Evolutionary conservation across 495 filamentous ascomycete genomes (phyloP).

Genomic region (Cercophora samala): DNA sequence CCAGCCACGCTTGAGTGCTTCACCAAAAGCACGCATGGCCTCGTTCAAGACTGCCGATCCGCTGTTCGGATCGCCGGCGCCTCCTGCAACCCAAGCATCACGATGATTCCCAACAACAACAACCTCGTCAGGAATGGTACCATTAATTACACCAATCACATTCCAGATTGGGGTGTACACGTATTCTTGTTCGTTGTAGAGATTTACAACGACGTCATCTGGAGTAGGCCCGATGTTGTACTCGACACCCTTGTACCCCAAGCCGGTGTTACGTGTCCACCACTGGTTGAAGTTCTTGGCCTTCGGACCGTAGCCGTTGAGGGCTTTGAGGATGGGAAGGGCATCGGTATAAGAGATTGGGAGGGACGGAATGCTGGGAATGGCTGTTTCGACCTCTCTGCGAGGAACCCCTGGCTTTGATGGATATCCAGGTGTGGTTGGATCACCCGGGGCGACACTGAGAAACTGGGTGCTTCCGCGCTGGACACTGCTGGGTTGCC

Average conservation of each 20-base stretch:
- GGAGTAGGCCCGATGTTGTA: constrained; percentile 92
- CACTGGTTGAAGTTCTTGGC: constrained; percentile 70
- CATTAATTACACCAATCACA: constrained; percentile 91
- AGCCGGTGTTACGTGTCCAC: constrained; percentile 68
- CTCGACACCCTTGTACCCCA: constrained; percentile 77
- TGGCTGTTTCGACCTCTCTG: constrained; percentile 60
- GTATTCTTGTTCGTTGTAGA: constrained; percentile 87
- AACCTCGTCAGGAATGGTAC: constrained; percentile 76
- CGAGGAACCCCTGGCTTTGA: constrained; percentile 88
- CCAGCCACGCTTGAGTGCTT: constrained; percentile 78
- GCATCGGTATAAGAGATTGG: constrained; percentile 89
- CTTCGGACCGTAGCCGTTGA: constrained; percentile 83
- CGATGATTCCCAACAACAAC: constrained; percentile 88
- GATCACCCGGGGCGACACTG: constrained; percentile 60
- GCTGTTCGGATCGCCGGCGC: constrained; percentile 82
- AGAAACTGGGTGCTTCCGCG: constrained; percentile 86
- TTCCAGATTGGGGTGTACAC: constrained; percentile 89
- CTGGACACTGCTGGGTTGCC: constrained; percentile 86
- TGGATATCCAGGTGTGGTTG: constrained; percentile 89
- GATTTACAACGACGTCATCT: constrained; percentile 67
- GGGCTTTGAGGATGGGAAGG: constrained; percentile 76
- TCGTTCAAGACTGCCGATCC: constrained; percentile 90
- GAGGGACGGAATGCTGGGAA: constrained; percentile 84
- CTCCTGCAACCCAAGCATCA: constrained; percentile 90
- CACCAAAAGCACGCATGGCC: constrained; percentile 75